Conservation (phyloP, 768 basidiomycete species). For the Lactarius akahatsu region DNA sequence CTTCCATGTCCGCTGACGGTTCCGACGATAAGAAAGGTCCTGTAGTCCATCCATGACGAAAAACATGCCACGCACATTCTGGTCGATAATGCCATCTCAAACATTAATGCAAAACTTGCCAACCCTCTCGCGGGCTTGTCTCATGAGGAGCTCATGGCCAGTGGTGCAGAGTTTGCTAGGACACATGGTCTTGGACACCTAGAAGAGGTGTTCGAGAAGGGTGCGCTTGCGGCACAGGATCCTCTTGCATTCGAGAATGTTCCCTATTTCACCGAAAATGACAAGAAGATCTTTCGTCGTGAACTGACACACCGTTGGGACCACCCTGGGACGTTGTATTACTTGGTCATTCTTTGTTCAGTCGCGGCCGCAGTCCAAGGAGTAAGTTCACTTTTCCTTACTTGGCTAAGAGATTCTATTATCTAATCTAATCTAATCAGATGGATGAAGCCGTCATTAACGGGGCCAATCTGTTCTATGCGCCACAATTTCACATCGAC, state of each 20-base stretch:
- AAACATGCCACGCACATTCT: conserved; percentile 27
- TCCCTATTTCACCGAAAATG: conserved; percentile 44
- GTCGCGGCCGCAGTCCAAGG: conserved; percentile 80
- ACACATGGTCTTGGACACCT: conserved; percentile 42
- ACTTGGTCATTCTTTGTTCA: conserved; percentile 57
- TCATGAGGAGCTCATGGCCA: conserved; percentile 54
- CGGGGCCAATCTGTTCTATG: conserved; percentile 56
- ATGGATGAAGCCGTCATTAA: conserved; percentile 59
- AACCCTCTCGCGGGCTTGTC: conserved; percentile 64
- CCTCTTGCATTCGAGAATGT: conserved; percentile 47
- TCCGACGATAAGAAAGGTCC: conserved; percentile 18
- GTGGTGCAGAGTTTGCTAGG: conserved; percentile 60
- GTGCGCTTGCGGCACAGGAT: conserved; percentile 71
- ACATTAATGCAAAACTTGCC: conserved; percentile 47
- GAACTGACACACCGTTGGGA: conserved; percentile 49
- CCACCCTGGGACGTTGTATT: conserved; percentile 49
- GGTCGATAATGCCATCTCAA: conserved; percentile 39
- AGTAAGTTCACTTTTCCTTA: conserved; percentile 30
- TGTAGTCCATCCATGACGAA: conserved; percentile 32
- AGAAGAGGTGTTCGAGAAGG: conserved; percentile 55
- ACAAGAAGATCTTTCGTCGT: conserved; percentile 43
- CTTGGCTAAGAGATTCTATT: conserved; percentile 24
- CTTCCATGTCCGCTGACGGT: conserved; percentile 20
- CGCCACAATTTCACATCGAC: conserved; percentile 54
- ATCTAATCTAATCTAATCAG: conserved; percentile 24